These are phyloP conservation scores for Neoboletus magnificus DNA, from an alignment of 768 basidiomycete species.

Conservation along the genomic window DNA sequence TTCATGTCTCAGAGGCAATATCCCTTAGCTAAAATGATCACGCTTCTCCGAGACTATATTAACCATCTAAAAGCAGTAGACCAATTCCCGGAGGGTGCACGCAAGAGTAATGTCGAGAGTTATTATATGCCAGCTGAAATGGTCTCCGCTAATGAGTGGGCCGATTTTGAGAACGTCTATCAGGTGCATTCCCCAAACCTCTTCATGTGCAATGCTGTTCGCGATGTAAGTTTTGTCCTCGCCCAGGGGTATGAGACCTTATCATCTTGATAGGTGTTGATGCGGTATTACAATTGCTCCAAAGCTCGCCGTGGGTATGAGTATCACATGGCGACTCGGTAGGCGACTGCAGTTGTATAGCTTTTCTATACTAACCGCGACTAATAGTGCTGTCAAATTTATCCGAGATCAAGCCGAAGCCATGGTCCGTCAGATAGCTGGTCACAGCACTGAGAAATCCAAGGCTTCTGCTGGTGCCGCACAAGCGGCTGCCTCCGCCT, in stretches of 20 bases:
- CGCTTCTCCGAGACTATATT: constrained; percentile 60
- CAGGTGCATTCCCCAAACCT: constrained; percentile 86
- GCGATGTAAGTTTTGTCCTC: constrained; percentile 57
- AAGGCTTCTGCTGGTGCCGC: constrained; percentile 43
- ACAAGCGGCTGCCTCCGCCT: constrained; percentile 62
- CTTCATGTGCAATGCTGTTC: constrained; percentile 68
- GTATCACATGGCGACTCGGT: constrained; percentile 87
- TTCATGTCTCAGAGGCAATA: constrained; percentile 19
- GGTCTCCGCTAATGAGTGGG: constrained; percentile 68
- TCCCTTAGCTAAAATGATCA: constrained; percentile 48
- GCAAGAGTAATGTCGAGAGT: constrained; percentile 38
- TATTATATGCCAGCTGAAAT: constrained; percentile 69
- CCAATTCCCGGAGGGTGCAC: constrained; percentile 28
- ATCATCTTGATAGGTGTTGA: constrained; percentile 57
- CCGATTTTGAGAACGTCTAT: constrained; percentile 85
- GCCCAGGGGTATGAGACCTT: background rate
- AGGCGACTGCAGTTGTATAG: constrained; percentile 22
- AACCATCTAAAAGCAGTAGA: constrained; percentile 49
- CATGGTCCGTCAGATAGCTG: constrained; percentile 10
- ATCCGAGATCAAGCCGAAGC: constrained; percentile 78
- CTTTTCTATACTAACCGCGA: constrained; percentile 6
- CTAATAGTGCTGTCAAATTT: constrained; percentile 72
- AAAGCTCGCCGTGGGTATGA: constrained; percentile 73
- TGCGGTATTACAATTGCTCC: constrained; percentile 86
- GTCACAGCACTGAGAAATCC: constrained; percentile 23